phyloP scores from a whole-genome alignment of 2,329 filamentous ascomycete species.

The Trichoderma semiorbis region DNA sequence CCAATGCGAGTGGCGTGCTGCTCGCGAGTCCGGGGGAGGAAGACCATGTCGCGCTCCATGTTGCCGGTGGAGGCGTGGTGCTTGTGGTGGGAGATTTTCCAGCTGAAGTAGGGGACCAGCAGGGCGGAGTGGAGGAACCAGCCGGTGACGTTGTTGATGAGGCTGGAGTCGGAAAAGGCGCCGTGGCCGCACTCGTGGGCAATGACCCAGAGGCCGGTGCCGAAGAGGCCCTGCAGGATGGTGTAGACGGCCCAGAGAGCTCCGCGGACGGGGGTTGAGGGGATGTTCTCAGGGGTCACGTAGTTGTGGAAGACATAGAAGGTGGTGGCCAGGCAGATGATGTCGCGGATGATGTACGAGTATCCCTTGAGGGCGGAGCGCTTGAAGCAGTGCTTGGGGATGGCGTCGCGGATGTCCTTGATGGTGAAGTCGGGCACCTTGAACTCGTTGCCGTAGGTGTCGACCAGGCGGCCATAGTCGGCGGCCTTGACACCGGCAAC shows the following conservation, averaged over 20 bases:
- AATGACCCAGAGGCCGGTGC: conserved; percentile 91
- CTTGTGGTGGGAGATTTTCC: conserved; percentile 99
- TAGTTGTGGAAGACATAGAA: conserved; percentile 89
- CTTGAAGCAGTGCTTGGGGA: conserved; percentile 95
- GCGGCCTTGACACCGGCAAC: conserved; percentile 32
- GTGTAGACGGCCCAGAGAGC: conserved; percentile 65
- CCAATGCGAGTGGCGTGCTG: conserved; percentile 74
- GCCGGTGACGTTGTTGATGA: conserved; percentile 86
- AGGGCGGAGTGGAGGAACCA: conserved; percentile 87
- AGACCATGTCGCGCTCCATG: conserved; percentile 98
- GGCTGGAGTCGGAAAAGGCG: conserved; percentile 89
- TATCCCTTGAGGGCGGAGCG: conserved; percentile 74
- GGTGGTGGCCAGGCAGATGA: conserved; percentile 66
- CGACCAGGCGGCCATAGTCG: conserved; percentile 65
- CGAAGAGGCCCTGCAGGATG: conserved; percentile 85
- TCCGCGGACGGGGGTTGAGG: conserved; percentile 63
- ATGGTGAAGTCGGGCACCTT: conserved; percentile 92
- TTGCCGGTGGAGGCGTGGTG: conserved; percentile 99
- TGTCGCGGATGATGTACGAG: conserved; percentile 79
- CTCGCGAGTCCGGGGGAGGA: conserved; percentile 87
- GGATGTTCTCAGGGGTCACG: conserved; percentile 79
- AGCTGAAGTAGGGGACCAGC: conserved; percentile 96
- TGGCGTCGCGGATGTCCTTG: conserved; percentile 95
- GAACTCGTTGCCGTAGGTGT: conserved; percentile 95
- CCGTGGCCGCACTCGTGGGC: conserved; percentile 98